phyloP scores from a whole-genome alignment of 2,329 filamentous ascomycete species.

The Aaosphaeria arxii region DNA sequence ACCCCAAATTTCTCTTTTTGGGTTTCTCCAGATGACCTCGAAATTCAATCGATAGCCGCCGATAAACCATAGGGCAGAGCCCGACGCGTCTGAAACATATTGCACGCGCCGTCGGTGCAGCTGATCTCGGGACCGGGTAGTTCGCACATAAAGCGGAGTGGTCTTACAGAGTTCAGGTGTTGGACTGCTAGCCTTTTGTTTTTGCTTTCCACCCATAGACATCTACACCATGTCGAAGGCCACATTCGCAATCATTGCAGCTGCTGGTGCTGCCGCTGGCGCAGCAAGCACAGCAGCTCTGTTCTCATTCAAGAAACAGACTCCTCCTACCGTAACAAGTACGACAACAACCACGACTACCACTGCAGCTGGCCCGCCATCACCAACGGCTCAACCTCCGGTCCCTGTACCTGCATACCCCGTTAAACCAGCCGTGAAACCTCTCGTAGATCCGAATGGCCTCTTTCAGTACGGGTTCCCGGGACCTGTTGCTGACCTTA shows the following conservation, averaged over 20 bases:
- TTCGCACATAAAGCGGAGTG: conserved; percentile 13
- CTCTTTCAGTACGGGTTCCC: conserved; percentile 71
- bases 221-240: conserved; percentile 46
- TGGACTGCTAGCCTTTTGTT: neutral
- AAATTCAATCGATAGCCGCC: conserved; percentile 16
- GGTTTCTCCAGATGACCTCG: conserved; percentile 26
- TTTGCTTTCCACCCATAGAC: neutral
- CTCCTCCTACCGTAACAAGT: conserved; percentile 18
- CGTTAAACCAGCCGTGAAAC: conserved; percentile 13
- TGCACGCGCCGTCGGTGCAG: conserved; percentile 31
- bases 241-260: conserved; percentile 49
- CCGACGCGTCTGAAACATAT: conserved; percentile 36
- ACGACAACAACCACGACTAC: conserved; percentile 36
- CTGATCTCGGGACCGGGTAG: conserved; percentile 15
- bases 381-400: conserved; percentile 18
- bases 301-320: conserved; percentile 37
- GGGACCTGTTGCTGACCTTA: conserved; percentile 81
- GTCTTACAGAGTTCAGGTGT: too few relatives aligned
- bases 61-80: conserved; percentile 22
- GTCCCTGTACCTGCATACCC: conserved; percentile 24
- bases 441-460: conserved; percentile 48
- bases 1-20: conserved; percentile 13
- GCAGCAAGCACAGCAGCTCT: conserved; percentile 49
- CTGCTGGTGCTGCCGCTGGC: conserved; percentile 46
- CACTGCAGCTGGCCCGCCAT: conserved; percentile 25